Evolutionary conservation across 2,329 filamentous ascomycete genomes (phyloP), one percentile per base, ranked within the genome.

Genomic region (Mycosphaerelloides madeirae): DNA sequence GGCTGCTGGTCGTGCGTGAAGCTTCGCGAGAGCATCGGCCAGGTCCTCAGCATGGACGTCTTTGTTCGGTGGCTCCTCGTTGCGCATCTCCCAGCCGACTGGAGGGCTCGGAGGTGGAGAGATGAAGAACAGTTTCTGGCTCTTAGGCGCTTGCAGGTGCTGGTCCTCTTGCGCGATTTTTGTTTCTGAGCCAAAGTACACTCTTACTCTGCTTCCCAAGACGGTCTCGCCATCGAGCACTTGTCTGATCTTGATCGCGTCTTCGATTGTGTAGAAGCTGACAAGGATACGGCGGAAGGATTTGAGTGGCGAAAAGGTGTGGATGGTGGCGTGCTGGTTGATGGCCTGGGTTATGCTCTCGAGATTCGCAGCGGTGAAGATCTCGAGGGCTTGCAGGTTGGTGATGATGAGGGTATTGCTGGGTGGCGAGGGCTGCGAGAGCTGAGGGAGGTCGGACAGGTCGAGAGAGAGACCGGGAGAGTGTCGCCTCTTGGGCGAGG

Each of bases 361-460:
- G 47, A 91, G 76, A 67, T 87, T 88, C 50, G 83, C 77, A 14
- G 84, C 74, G 46, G 79, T 74, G 75, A 91, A 93, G 70, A 88
- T 81, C 59, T 84, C 81, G 47, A 75, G 69, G 54, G 87, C 79
- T 61, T 82, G 72, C 48, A 93, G 79, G 70, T 88, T 88, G 59
- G 87, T 93, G 63, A 93, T 84, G 60, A 93, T 80, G 44, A 93
- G 81, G 0, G 87, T 93, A 72, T 93, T 93, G 55, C 84, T 85
- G 5, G 85, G 84, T 43, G 83, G 79, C 19, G 85, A 81, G n/a
- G 86, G 85, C 62, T 80, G 77, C 32, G 74, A 73, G 43, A 87
- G 74, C 29, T 84, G 78, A 38, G 87, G 44, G 8, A 46, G 16
- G 18, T 46, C 44, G 16, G 38, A 38, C 28, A 46, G 44, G 34